Conservation (phyloP, 495 filamentous ascomycete genomes). For the Hyaloscypha bicolor region DNA sequence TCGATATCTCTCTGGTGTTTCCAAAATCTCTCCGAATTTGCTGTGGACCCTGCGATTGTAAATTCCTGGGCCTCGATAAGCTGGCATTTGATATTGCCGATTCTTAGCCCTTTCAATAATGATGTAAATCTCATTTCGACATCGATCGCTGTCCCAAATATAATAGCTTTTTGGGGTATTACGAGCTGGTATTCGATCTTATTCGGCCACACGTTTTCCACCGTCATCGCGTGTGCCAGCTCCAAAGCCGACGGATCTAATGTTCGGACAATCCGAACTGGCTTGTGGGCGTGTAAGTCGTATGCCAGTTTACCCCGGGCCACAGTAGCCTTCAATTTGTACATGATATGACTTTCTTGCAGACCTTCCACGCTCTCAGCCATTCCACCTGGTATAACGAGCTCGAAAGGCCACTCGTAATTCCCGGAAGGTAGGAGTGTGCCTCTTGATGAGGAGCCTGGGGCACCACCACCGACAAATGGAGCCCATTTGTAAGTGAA, state of each 20-base stretch:
- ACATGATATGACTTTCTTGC: constrained; percentile 76
- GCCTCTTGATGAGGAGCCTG: constrained; percentile 47
- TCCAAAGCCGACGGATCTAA: constrained; percentile 80
- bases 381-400: constrained; percentile 72
- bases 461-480: constrained; percentile 39
- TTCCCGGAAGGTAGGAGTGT: constrained; percentile 73
- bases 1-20: constrained; percentile 64
- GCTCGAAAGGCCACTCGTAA: constrained; percentile 89
- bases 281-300: constrained; percentile 75
- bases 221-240: constrained; percentile 84
- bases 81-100: constrained; percentile 74
- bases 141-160: constrained; percentile 82
- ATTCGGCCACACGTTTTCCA: constrained; percentile 92
- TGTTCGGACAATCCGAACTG: constrained; percentile 85
- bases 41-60: constrained; percentile 50
- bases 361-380: constrained; percentile 91
- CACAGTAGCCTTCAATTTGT: constrained; percentile 86
- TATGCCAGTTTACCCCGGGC: constrained; percentile 78
- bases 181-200: constrained; percentile 92
- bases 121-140: constrained; percentile 82
- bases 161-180: constrained; percentile 85
- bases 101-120: constrained; percentile 80
- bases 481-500: constrained; percentile 49
- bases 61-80: constrained; percentile 79
- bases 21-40: constrained; percentile 56